Base-by-base conservation (phyloP, 164 flowering plant genomes). In the Nelumbo lutea region DNA sequence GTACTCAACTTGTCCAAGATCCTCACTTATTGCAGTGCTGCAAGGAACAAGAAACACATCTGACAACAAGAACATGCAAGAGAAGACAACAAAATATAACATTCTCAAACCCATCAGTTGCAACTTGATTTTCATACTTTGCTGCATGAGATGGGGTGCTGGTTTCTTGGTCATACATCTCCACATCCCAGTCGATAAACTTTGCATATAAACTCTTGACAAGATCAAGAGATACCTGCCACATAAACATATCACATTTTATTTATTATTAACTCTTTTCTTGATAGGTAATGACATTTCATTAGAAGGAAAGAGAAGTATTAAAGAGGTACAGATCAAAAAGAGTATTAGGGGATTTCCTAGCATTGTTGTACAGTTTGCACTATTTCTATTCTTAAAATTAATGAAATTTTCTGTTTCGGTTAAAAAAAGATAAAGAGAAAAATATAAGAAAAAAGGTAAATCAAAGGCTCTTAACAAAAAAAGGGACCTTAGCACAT, bases 1-100 rank as follows among this genome's bases (percentile, higher is more conserved):
- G 85, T 93, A 96, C 78, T 96, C 99, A 75, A 90, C 98, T 82
- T 96, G 99, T 70, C 98, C 99, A 79, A 96, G 78, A 73, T 96
- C 99, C 82, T 96, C 98, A 75, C 99, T 96, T 69, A 96, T 96
- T 76, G 98, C 99, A 77, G 98, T 93, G 86, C 99, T 96, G 97
- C 81, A 90, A 79, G 71, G 70, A 42, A 66, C 45, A 77, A 79
- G n/a, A 78, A 76, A 73, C 39, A 75, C 51, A 65, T 45, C 67
- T 76, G 51, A 47, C 66, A 44, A 74, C 65, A 71, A 8, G 27
- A 59, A 64, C 64, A 75, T 27, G 55, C 68, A 73, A 52, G 27
- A 69, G 40, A 65, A 72, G 59, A 65, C 27, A 27, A 27, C 27
- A 27, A 27, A 27, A 27, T 27, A 27, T 27, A 27, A 27, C 27